phyloP scores from a whole-genome alignment of 2,329 filamentous ascomycete genomes.

The Verticillium klebahnii region DNA sequence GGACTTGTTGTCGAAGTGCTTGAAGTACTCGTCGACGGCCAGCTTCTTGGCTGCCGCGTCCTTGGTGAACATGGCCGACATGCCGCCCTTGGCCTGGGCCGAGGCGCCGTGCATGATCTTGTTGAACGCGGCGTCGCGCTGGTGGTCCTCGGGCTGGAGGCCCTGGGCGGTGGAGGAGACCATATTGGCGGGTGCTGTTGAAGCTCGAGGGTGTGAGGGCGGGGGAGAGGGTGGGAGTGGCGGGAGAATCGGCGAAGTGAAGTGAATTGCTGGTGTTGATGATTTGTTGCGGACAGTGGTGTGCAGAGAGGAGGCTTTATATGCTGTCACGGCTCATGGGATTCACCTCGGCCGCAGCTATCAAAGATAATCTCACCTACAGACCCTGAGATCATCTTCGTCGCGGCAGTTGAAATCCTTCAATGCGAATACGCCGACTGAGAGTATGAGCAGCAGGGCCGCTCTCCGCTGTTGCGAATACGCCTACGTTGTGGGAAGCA shows the following conservation, averaged over 20 bases:
- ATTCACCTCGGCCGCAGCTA: too few species aligned
- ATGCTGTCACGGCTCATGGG: background rate
- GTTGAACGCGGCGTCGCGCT: slow-evolving; percentile 68
- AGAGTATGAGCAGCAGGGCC: background rate
- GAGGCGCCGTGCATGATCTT: slow-evolving; percentile 67
- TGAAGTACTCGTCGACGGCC: slow-evolving; percentile 89
- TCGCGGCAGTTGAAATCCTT: background rate
- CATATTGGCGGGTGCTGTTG: slow-evolving; percentile 7
- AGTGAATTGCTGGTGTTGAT: background rate
- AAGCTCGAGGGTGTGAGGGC: background rate
- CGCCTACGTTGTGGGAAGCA: background rate
- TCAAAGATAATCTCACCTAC: background rate
- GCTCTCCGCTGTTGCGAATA: background rate
- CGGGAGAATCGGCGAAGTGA: background rate
- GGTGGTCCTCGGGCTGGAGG: background rate
- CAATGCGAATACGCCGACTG: background rate
- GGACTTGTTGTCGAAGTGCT: slow-evolving; percentile 88
- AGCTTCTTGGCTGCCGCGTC: slow-evolving; percentile 69
- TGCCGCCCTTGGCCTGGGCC: slow-evolving; percentile 55
- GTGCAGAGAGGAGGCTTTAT: background rate
- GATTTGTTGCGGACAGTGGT: background rate
- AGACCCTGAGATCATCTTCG: background rate
- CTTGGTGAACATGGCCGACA: slow-evolving; percentile 81
- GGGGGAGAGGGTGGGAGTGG: background rate
- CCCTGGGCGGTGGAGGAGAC: background rate